phyloP scores from a whole-genome alignment of 2,329 filamentous ascomycete species.

The Aspergillus awamori region DNA sequence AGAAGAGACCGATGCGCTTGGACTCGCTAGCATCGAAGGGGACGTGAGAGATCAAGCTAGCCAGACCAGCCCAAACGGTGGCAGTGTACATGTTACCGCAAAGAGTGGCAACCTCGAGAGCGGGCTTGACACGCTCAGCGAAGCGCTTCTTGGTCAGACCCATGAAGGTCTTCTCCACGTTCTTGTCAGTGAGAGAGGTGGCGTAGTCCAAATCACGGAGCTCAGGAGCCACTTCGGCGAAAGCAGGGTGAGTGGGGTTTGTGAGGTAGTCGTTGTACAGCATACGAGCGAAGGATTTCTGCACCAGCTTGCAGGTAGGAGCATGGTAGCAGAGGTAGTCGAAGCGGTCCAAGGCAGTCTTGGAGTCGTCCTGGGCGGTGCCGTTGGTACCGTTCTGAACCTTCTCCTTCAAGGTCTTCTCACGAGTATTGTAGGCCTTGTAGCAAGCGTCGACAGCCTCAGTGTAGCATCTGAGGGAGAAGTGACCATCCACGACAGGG shows the following conservation, averaged over 20 bases:
- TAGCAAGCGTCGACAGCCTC: slow-evolving; percentile 80
- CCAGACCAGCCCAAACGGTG: slow-evolving; percentile 61
- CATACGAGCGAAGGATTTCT: slow-evolving; percentile 81
- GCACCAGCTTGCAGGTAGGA: slow-evolving; percentile 83
- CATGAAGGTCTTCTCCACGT: slow-evolving; percentile 86
- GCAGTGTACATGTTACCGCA: slow-evolving; percentile 69
- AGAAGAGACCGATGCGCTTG: slow-evolving; percentile 76
- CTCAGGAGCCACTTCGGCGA: slow-evolving; percentile 75
- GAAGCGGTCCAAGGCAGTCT: slow-evolving; percentile 75
- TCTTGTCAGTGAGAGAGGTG: slow-evolving; percentile 78
- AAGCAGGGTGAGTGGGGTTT: slow-evolving; percentile 67
- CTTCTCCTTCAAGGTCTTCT: slow-evolving; percentile 59
- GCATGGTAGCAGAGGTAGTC: slow-evolving; percentile 83
- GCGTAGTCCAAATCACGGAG: slow-evolving; percentile 77
- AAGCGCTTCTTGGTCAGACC: slow-evolving; percentile 80
- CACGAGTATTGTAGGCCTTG: slow-evolving; percentile 76
- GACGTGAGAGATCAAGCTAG: slow-evolving; percentile 65
- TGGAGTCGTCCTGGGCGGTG: slow-evolving; percentile 46
- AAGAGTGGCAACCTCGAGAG: slow-evolving; percentile 75
- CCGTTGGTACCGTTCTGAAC: slow-evolving; percentile 55
- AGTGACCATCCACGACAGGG: slow-evolving; percentile 82
- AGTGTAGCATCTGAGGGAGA: slow-evolving; percentile 79
- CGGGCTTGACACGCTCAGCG: slow-evolving; percentile 73
- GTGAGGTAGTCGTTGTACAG: slow-evolving; percentile 83
- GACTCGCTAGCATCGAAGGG: slow-evolving; percentile 65